Base-by-base conservation (phyloP, 2,329 filamentous ascomycete genomes). In the Sarocladium oryzae region DNA sequence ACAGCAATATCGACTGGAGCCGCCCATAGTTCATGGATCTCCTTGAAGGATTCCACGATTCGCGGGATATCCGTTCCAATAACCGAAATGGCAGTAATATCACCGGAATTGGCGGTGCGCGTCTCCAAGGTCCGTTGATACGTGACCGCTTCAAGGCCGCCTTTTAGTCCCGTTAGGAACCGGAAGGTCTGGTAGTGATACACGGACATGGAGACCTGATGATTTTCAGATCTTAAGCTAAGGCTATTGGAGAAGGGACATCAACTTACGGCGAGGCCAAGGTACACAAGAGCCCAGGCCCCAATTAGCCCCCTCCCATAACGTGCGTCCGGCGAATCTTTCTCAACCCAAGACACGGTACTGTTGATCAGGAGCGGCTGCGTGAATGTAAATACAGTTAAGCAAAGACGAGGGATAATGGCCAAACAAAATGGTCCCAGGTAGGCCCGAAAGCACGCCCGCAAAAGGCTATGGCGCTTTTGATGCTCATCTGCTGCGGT, bases 41-140 rank as follows among this genome's bases (percentile, higher is more conserved):
- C 28, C 13, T 30, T 30, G 51, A 18, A 30, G 28, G 28, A 30
- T 30, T 9, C 41, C n/a, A 54, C 52, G 21, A 67, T 63, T 2
- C 63, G 62, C 33, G 65, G 63, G 1, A 66, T 55, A 41, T 67
- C 65, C 1, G 65, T 64, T 5, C 64, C 63, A 63, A 68, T 67
- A 1, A 68, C 51, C 1, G 65, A 57, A 7, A 68, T 50, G 6
- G 63, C 64, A 1, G 59, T 58, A 11, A 60, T 59, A 9, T 58
- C 59, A 20, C 58, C 58, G 0, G 53, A 43, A n/a, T n/a, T n/a
- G n/a, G n/a, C n/a, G n/a, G 28, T 64, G 61, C 3, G 55, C 58
- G 4, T 55, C 55, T 38, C 57, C 28, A 30, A 30, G 28, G 28
- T 30, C 13, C 28, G 13, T 30, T 13, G 13, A 30, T 7, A 30